Conservation (phyloP, 2,329 filamentous ascomycete genomes). For the Neonectria ditissima region DNA sequence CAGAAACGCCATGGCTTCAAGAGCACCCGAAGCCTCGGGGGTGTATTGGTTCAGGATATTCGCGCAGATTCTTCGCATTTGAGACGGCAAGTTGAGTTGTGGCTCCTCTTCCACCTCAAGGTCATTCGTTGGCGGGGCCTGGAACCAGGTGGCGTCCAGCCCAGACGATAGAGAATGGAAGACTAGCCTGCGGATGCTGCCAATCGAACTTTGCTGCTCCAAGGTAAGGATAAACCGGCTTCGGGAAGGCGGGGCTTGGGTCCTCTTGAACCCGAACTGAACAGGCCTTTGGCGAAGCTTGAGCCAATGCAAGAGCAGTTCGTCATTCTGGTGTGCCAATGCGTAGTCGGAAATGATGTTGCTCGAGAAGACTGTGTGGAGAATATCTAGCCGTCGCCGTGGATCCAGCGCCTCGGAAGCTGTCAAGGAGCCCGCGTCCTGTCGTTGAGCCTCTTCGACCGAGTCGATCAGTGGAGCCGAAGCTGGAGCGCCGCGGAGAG, state of each 20-base stretch:
- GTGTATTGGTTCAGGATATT: conserved; percentile 30
- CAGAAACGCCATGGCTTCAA: conserved; percentile 51
- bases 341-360: conserved; percentile 37
- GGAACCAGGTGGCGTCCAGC: conserved; percentile 37
- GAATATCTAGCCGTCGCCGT: conserved; percentile 15
- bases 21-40: conserved; percentile 10
- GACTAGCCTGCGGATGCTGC: conserved; percentile 48
- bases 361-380: conserved; percentile 37
- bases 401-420: conserved; percentile 19
- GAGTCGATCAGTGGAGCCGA: conserved; percentile 29
- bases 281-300: conserved; percentile 42
- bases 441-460: conserved; percentile 24
- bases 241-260: conserved; percentile 12
- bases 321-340: conserved; percentile 40
- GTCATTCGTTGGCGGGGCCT: not conserved
- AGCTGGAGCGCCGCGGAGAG: conserved; percentile 47
- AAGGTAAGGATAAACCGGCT: conserved; percentile 38
- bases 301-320: conserved; percentile 53
- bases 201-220: conserved; percentile 41
- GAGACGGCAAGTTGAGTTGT: conserved; percentile 29
- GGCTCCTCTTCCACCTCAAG: not conserved
- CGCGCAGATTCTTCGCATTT: conserved; percentile 42
- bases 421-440: conserved; percentile 16
- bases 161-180: conserved; percentile 43
- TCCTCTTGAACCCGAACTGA: conserved; percentile 17